Conservation (phyloP, 495 filamentous ascomycete species). For the Podospora didyma region DNA sequence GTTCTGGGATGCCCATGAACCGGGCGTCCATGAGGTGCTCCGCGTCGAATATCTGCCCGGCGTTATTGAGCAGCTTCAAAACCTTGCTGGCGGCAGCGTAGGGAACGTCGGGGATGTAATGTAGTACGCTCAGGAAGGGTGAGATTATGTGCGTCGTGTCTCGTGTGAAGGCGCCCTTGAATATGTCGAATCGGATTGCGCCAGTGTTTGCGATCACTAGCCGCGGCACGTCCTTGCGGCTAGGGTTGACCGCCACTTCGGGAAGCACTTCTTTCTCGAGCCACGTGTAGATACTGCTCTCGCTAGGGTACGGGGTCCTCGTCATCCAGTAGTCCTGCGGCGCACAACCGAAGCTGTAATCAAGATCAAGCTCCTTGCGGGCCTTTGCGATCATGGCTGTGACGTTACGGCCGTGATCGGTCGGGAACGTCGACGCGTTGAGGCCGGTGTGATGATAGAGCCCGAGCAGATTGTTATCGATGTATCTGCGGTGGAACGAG, state of each 20-base stretch:
- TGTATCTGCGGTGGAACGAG: slow-evolving; percentile 74
- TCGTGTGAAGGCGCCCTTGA: slow-evolving; percentile 81
- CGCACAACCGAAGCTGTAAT: slow-evolving; percentile 74
- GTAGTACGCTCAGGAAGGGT: slow-evolving; percentile 78
- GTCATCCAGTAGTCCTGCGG: slow-evolving; percentile 79
- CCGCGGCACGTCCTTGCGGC: slow-evolving; percentile 43
- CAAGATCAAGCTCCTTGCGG: slow-evolving; percentile 67
- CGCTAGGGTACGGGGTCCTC: slow-evolving; percentile 63
- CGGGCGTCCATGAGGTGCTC: slow-evolving; percentile 21
- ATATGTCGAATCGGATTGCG: slow-evolving; percentile 90
- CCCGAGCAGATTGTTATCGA: slow-evolving; percentile 90
- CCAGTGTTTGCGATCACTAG: slow-evolving; percentile 84
- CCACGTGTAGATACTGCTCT: slow-evolving; percentile 75
- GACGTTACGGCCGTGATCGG: slow-evolving; percentile 69
- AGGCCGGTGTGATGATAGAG: slow-evolving; percentile 77
- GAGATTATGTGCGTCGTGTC: slow-evolving; percentile 83
- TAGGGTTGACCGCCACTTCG: slow-evolving; percentile 44
- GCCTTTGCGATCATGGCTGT: slow-evolving; percentile 65
- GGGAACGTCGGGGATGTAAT: slow-evolving; percentile 75
- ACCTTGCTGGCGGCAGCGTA: slow-evolving; percentile 68
- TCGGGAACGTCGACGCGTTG: slow-evolving; percentile 68
- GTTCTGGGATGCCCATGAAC: slow-evolving; percentile 40
- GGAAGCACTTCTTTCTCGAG: slow-evolving; percentile 72
- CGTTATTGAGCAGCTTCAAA: slow-evolving; percentile 68
- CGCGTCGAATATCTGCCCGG: slow-evolving; percentile 52